Base-by-base conservation (phyloP, 139 green algal genomes). In the Chlamydomonas asymmetrica region DNA sequence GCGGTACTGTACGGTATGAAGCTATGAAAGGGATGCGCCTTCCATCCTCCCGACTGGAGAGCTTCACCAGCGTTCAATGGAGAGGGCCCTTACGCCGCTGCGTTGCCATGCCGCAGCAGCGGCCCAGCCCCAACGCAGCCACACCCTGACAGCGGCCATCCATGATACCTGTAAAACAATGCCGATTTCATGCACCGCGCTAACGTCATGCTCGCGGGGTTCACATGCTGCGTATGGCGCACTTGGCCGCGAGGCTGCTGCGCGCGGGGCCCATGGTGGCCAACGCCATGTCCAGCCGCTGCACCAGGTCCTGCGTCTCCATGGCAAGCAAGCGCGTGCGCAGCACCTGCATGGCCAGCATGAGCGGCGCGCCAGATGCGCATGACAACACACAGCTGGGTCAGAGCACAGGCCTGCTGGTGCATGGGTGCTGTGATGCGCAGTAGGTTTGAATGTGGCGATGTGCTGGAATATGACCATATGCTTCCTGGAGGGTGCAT, bases 291-390 rank as follows among this genome's bases (percentile, higher is more conserved):
- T 62, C 49, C 57, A 80, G 52, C 9, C 74, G 64, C 31, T 8
- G 23, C 16, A 18, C 56, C 64, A 70, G 29, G 40, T 72, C 64
- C 6, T 57, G 64, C 1, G 74, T 73, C 41, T 80, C 74, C 64
- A 80, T 80, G 13, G 74, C 74, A 39, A 80, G 39, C 39, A 80
- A 31, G 29, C 74, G 63, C 23, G 27, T 31, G 22, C 64, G 49
- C 3, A 80, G 43, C 2, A 80, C 37, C n/a, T 37, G 41, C 32
- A 80, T 43, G 49, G 5, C 5, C 6, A 13, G 29, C 5, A 25
- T 52, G 40, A n/a, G 20, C 40, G 29, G 5, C 29, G 9, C 10
- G 29, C 3, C n/a, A 29, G 54, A 37, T 37, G 54, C 5, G 54
- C n/a, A 7, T 4, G 25, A 3, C n/a, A 29, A 8, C n/a, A 13